Conservation (phyloP, 768 basidiomycete genomes). For the Crucibulum laeve region DNA sequence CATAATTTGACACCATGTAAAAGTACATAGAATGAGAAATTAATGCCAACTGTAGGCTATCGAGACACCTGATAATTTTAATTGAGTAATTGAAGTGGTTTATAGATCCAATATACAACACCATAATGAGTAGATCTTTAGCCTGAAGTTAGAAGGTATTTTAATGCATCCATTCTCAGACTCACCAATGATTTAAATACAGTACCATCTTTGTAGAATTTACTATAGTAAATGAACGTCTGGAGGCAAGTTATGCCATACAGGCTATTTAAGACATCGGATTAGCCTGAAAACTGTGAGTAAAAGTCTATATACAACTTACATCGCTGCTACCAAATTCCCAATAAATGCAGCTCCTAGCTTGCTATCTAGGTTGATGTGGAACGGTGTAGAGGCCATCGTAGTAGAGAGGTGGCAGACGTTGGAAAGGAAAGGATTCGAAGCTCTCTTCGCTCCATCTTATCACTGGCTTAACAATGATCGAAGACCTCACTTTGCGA, state of each 20-base stretch:
- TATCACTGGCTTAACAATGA: no score
- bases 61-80: conserved; percentile 22
- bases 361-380: conserved; percentile 25
- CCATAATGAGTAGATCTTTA: neutral
- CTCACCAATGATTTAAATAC: conserved; percentile 26
- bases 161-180: neutral
- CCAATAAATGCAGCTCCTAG: conserved; percentile 44
- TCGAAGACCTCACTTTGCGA: no score
- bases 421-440: no score
- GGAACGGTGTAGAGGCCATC: neutral
- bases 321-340: conserved; percentile 34
- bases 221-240: conserved; percentile 33
- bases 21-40: conserved; percentile 29
- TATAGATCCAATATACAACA: neutral
- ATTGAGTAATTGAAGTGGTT: neutral
- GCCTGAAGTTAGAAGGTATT: neutral
- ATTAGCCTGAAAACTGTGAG: neutral
- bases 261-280: conserved; percentile 19
- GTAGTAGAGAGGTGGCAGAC: no score
- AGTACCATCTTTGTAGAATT: conserved; percentile 20
- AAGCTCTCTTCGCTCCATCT: no score
- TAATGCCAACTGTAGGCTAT: conserved; percentile 27
- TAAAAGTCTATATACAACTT: conserved; percentile 10
- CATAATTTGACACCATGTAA: conserved; percentile 29
- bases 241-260: conserved; percentile 39